phyloP scores from a whole-genome alignment of 1,139 yeast genomes.

The Candida sanyaensis region DNA sequence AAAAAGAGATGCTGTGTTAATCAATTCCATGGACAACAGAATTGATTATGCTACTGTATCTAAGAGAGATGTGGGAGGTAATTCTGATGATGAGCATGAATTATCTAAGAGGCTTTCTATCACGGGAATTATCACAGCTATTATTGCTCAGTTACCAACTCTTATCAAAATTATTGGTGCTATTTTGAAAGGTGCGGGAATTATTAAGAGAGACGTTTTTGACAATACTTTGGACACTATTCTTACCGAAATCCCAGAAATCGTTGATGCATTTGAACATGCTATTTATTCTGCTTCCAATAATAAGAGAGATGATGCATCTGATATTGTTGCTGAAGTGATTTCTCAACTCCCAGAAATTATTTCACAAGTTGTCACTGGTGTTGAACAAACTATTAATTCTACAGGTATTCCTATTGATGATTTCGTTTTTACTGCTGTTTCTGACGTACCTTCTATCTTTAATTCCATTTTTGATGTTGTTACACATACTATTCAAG shows the following conservation, averaged over 20 bases:
- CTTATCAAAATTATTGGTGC: neutral
- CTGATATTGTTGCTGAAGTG: neutral
- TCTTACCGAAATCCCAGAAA: slow-evolving; percentile 1
- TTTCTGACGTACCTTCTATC: neutral
- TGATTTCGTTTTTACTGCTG: neutral
- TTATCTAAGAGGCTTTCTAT: neutral
- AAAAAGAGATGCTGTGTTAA: neutral
- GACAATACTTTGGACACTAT: slow-evolving; percentile 3
- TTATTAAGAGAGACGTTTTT: neutral
- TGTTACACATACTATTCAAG: neutral
- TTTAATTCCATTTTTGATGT: neutral
- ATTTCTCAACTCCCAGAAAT: slow-evolving; percentile 1
- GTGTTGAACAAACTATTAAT: neutral
- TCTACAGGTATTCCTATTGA: neutral
- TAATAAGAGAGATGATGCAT: neutral
- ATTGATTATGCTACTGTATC: neutral
- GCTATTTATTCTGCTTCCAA: neutral
- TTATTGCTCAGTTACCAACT: neutral
- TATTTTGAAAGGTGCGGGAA: neutral
- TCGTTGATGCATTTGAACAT: neutral
- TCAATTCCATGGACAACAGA: neutral
- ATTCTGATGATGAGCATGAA: neutral
- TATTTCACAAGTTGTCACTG: slow-evolving; percentile 1
- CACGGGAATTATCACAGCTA: neutral
- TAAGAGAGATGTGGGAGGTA: neutral